Percentiles rank a stretch among this genome's conserved stretches.
Evolutionary conservation across 305 asterid genomes (phyloP).

Genomic region (Fraxinus platypoda): DNA sequence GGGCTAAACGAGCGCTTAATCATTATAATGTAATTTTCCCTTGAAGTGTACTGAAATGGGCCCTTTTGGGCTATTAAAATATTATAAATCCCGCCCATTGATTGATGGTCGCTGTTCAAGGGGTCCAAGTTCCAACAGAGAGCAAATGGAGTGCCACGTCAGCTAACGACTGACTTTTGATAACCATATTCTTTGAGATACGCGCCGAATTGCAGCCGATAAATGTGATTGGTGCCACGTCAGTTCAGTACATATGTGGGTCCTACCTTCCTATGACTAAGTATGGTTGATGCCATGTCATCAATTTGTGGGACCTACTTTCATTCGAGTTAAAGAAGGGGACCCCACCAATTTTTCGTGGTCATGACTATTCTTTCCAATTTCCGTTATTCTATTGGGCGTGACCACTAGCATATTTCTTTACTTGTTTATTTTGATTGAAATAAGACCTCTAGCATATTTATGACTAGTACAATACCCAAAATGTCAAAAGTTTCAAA

Average conservation of each 20-base stretch:
- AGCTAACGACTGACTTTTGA: constrained; percentile 2
- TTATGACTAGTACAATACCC: too few relatives aligned
- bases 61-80: neutral
- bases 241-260: neutral
- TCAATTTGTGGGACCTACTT: neutral
- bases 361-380: neutral
- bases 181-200: constrained; percentile 3
- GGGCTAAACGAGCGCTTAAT: too few relatives aligned
- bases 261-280: neutral
- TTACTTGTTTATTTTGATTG: too few relatives aligned
- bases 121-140: constrained; percentile 1
- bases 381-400: neutral
- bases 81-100: neutral
- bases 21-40: too few relatives aligned
- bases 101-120: neutral
- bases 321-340: neutral
- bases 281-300: neutral
- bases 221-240: neutral
- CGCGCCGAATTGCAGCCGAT: neutral
- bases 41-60: too few relatives aligned
- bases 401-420: neutral
- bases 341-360: neutral
- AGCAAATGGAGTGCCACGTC: constrained; percentile 7
- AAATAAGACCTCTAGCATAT: too few relatives aligned
- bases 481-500: too few relatives aligned